Evolutionary conservation across 192 early-diverging fungal genomes (phyloP), one percentile per base, ranked within the genome.

Genomic region (Podila horticola): DNA sequence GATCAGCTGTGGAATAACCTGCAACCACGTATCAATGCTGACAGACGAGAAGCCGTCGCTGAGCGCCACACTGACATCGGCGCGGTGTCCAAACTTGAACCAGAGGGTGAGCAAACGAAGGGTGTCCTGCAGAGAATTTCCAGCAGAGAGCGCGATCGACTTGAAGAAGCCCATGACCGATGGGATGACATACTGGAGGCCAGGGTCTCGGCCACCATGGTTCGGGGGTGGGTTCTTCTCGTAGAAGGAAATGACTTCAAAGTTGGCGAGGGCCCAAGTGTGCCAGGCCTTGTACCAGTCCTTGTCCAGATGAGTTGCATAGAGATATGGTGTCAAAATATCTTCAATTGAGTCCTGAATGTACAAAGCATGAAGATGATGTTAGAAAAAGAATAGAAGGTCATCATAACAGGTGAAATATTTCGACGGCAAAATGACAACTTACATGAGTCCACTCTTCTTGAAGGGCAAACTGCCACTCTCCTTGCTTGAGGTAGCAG

Each of bases 271-370:
- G n/a, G 96, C 97, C 93, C 96, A 97, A 19, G 95, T 90, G 72
- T 99, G 97, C 97, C 97, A 99, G 20, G 96, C 97, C 67, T 92
- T 98, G 86, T 99, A 98, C 94, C 95, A 98, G 52, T 95, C 89
- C 79, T 88, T 87, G 79, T 97, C 96, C 85, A 94, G 91, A 41
- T 94, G 90, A 11, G 95, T 97, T 0, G 97, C 97, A 28, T 95
- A 91, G 1, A 88, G 83, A 74, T 94, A 96, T 7, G 94, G 95
- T 62, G 89, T 74, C 58, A 98, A 71, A 33, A 97, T 97, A 52
- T 94, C 93, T 59, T 88, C 86, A 15, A 88, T 87, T 4, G 87
- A 86, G 22, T 89, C 86, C 83, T 84, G 70, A 3, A 63, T 52
- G 1, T 45, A 15, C 13, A 45, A 0, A 41, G 12, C 11, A 9